Conservation (phyloP, 2,329 filamentous ascomycete species). For the Thermomyces lanuginosus region DNA sequence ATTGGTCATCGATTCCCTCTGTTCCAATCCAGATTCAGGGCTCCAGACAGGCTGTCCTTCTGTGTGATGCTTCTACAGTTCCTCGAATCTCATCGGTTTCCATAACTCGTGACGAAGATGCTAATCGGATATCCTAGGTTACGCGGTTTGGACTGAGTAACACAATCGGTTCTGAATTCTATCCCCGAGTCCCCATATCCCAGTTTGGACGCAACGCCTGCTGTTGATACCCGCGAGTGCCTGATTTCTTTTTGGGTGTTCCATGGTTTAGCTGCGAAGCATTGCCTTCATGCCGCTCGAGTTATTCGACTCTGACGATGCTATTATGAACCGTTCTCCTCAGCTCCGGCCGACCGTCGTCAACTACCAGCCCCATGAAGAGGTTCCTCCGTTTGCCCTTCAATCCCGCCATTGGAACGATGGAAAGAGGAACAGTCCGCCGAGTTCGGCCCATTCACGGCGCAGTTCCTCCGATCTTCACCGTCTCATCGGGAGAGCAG, state of each 20-base stretch:
- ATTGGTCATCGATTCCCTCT: too few species aligned
- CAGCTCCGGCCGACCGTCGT: constrained; percentile 16
- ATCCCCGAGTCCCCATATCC: too few species aligned
- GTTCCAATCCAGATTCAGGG: too few species aligned
- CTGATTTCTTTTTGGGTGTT: too few species aligned
- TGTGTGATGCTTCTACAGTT: too few species aligned
- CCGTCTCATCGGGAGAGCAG: constrained; percentile 12
- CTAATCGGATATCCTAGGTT: too few species aligned
- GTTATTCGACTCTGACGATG: constrained; percentile 27
- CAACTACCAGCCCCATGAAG: constrained; percentile 16
- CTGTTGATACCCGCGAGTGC: too few species aligned
- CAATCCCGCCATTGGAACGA: constrained; percentile 10
- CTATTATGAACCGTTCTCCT: constrained; percentile 21
- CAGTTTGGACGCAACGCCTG: too few species aligned
- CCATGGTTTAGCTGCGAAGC: constrained; percentile 16
- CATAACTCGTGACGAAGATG: background rate
- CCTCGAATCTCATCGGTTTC: background rate
- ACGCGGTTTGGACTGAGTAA: constrained; percentile 1
- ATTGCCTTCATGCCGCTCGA: constrained; percentile 21
- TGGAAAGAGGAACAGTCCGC: constrained; percentile 11
- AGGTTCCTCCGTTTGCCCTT: constrained; percentile 20
- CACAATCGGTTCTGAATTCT: too few species aligned
- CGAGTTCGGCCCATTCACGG: constrained; percentile 16
- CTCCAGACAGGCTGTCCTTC: too few species aligned
- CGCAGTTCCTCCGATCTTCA: constrained; percentile 21